Evolutionary conservation across 139 green algal species (phyloP).

Genomic region (Tetraselmis striata): DNA sequence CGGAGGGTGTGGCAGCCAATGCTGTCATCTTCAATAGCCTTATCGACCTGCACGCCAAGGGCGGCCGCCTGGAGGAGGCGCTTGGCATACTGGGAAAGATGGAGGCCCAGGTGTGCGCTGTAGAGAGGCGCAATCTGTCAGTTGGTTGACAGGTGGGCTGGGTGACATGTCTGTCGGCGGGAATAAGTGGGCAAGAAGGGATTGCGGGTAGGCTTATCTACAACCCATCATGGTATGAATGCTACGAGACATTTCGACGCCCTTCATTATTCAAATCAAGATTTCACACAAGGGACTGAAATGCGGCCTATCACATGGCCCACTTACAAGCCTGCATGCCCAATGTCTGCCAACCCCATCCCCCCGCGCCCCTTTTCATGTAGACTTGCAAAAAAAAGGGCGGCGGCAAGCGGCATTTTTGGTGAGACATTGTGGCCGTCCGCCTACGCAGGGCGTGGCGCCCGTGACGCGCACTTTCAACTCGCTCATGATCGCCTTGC

Average conservation of each 20-base stretch:
- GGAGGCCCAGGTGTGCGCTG: conserved; percentile 34
- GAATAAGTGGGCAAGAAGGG: not conserved
- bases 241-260: too few species aligned
- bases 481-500: conserved; percentile 57
- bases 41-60: conserved; percentile 67
- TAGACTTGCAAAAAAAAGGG: conserved; percentile 13
- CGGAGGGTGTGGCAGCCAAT: too few species aligned
- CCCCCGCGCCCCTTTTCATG: conserved; percentile 7
- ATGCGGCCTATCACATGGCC: not conserved
- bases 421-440: not conserved
- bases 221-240: too few species aligned
- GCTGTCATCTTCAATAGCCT: conserved; percentile 70
- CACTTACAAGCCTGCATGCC: not conserved
- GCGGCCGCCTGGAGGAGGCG: conserved; percentile 58
- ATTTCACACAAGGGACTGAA: not conserved
- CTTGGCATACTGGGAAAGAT: conserved; percentile 34
- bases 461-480: conserved; percentile 83
- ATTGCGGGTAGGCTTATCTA: too few species aligned
- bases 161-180: not conserved
- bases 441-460: conserved; percentile 55
- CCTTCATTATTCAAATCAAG: too few species aligned
- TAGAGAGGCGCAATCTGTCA: conserved; percentile 62
- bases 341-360: not conserved
- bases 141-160: conserved; percentile 16
- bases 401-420: not conserved